Base-by-base conservation (phyloP, 768 basidiomycete species). In the Pisolithus albus region DNA sequence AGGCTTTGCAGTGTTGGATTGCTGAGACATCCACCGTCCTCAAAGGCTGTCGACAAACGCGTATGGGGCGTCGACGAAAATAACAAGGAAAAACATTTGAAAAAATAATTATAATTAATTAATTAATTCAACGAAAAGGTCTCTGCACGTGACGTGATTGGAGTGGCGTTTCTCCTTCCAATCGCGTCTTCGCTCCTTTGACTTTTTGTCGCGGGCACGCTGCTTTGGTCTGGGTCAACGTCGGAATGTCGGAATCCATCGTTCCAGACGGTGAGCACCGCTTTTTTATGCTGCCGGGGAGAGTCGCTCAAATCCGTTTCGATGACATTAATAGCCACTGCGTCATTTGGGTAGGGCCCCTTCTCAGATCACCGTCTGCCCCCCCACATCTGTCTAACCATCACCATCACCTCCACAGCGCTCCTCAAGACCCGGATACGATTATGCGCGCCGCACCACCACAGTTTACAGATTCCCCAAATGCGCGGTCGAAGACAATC, bases 11-110 rank as follows among this genome's bases (percentile, higher is more conserved):
- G 81, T 76, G 66, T 82, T 69, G 73, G 84, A 70, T 88, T 86
- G 88, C 81, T 85, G 84, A 90, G 88, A 91, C 88, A 91, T 91
- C 74, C 88, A 90, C 85, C 77, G 73, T 77, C 71, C 71, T 66
- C 71, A 69, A 71, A 10, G 63, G 49, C 42, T 55, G 61, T 64
- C 64, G 58, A 63, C 62, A 63, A 65, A 42, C 38, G 64, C 46
- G 61, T 61, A 59, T 59, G 53, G 1, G 1, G 56, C 54, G 61
- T 26, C 26, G 26, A 26, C 26, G 26, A 26, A 26, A 26, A 50
- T 51, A 53, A 51, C 21, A 42, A 21, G 41, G 41, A 23, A 23
- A n/a, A 18, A 37, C 8, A 26, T 13, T 4, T 4, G 21, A 23
- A 8, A 23, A n/a, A n/a, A n/a, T n/a, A n/a, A n/a, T n/a, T n/a